phyloP scores from a whole-genome alignment of 2,329 filamentous ascomycete genomes.

The Trichophyton mentagrophytes region DNA sequence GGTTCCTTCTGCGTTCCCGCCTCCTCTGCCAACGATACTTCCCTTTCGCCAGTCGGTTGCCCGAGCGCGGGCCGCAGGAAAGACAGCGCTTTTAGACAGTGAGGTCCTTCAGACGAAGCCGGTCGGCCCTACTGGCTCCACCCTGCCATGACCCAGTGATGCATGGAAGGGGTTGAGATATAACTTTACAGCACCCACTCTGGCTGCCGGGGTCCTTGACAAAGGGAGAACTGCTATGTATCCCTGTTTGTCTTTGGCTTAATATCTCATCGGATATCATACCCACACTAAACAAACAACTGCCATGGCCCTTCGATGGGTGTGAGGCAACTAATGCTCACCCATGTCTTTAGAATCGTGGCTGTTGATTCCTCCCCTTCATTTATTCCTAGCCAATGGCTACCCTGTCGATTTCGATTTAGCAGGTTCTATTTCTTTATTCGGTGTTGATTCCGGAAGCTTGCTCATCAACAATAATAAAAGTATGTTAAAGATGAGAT shows the following conservation, averaged over 20 bases:
- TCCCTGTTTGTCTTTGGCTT: background rate
- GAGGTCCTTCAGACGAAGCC: background rate
- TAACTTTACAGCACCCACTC: background rate
- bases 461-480: background rate
- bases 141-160: background rate
- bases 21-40: background rate
- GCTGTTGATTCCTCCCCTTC: background rate
- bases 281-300: background rate
- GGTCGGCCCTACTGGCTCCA: background rate
- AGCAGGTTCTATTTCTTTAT: background rate
- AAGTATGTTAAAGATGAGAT: background rate
- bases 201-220: background rate
- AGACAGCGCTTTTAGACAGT: background rate
- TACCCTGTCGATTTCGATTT: background rate
- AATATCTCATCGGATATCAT: background rate
- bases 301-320: background rate
- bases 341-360: background rate
- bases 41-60: background rate
- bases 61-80: background rate
- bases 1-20: background rate
- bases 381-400: background rate
- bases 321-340: background rate
- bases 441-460: background rate
- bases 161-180: background rate
- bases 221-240: background rate